Evolutionary conservation across 129 eudicot species (phyloP), one percentile per base, ranked within the genome.

Genomic region (Logfia minima): DNA sequence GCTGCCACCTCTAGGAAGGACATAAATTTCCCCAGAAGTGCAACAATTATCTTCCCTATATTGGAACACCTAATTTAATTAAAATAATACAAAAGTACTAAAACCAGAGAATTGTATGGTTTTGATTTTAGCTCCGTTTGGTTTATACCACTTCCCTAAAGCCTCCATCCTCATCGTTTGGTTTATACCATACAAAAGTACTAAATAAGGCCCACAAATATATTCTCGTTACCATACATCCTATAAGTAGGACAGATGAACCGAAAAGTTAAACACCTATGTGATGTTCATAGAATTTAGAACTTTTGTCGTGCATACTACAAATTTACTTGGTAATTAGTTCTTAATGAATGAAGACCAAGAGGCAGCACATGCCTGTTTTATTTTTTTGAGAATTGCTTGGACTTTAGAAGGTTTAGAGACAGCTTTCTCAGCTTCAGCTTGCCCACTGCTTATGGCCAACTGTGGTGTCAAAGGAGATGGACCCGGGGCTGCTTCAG

Each of bases 341-440:
- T 13, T 6, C n/a, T 13, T 3, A 48, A 48, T 48, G 55, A 61
- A 74, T 66, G 55, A 73, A 74, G 62, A 53, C 23, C 52, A 77
- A 77, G 51, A 24, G 62, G 24, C 24, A 17, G 3, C 22, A 53
- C 67, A 5, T 67, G 86, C 98, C 96, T 92, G 98, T 75, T 90
- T 92, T 77, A 94, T 94, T 63, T 81, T 79, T 80, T 94, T 94
- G 35, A 91, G 78, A 75, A 94, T 77, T 45, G 98, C 97, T 83
- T 94, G 96, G 37, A 94, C 97, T 72, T 69, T 87, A 52, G 88
- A 72, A 79, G 97, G 90, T 77, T 89, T 94, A 45, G 88, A 39
- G 35, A 86, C 76, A 66, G 80, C 92, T 84, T 88, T 84, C 80
- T 91, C 88, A 66, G 85, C 82, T 85, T 89, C 92, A 77, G 90